These are phyloP conservation scores for Tetrahymena elliotti DNA, from an alignment of 73 alveolate genomes.

Conservation along the genomic window DNA sequence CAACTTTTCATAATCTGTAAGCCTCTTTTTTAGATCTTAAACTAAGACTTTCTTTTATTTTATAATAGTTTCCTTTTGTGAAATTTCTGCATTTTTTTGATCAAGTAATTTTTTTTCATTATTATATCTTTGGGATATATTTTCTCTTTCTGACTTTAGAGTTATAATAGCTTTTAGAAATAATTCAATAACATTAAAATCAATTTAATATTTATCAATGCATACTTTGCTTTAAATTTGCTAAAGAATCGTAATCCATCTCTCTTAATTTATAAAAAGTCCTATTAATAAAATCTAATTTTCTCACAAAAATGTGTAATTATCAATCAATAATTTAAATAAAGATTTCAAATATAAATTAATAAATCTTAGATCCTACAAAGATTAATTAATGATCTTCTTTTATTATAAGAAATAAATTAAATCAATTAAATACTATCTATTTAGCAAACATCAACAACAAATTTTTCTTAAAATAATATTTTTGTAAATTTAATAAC, in stretches of 20 bases:
- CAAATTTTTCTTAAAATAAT: too few species aligned
- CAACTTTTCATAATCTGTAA: neutral
- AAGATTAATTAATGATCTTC: neutral
- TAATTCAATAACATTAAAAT: neutral
- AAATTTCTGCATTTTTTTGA: neutral
- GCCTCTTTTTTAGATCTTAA: neutral
- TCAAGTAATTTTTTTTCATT: neutral
- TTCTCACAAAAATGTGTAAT: too few species aligned
- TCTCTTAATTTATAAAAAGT: neutral
- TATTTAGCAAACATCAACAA: too few species aligned
- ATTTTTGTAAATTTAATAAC: too few species aligned
- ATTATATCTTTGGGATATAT: neutral
- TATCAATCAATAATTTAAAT: neutral
- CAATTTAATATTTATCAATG: neutral
- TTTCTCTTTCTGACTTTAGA: neutral
- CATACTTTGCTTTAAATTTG: neutral
- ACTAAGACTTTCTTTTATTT: neutral
- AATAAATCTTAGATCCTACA: neutral
- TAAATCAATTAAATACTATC: too few species aligned
- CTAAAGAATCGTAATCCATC: neutral
- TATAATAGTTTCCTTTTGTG: neutral
- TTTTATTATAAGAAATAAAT: neutral
- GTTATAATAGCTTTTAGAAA: neutral
- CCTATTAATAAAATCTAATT: neutral
- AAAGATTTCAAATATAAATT: neutral